Percentiles rank a stretch among this genome's conserved stretches.
These are phyloP conservation scores for Wallacemonas sp. DNA, from an alignment of 208 protist species.

Conservation along the genomic window DNA sequence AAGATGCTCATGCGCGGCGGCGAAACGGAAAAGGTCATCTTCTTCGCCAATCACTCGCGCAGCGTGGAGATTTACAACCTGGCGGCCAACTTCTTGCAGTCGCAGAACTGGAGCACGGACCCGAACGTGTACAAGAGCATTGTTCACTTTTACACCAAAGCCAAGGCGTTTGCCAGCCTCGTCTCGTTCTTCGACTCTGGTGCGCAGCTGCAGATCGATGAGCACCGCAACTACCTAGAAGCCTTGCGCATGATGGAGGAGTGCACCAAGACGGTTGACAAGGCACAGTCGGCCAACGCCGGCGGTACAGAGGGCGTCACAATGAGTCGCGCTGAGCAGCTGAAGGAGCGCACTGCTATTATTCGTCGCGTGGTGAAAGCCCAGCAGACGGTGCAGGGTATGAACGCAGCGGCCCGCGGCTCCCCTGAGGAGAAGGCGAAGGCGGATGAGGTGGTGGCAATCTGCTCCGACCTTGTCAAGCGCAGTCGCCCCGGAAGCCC, in stretches of 20 bases:
- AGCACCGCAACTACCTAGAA: constrained; percentile 95
- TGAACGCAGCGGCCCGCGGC: constrained; percentile 24
- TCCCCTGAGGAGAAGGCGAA: constrained; percentile 52
- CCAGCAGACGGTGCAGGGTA: constrained; percentile 46
- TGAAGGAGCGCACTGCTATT: constrained; percentile 54
- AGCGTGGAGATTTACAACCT: constrained; percentile 95
- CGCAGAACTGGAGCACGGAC: constrained; percentile 91
- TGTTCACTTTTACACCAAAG: constrained; percentile 96
- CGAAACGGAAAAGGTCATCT: constrained; percentile 96
- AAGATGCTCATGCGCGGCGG: constrained; percentile 96
- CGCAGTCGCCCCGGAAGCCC: constrained; percentile 61
- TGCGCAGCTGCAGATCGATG: constrained; percentile 95
- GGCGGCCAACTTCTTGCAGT: constrained; percentile 96
- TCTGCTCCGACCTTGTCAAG: constrained; percentile 88
- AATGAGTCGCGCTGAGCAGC: constrained; percentile 32
- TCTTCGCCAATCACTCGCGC: constrained; percentile 95
- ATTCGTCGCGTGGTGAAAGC: constrained; percentile 60
- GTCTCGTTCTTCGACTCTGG: constrained; percentile 92
- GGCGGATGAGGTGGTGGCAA: constrained; percentile 62
- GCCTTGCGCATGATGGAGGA: constrained; percentile 88
- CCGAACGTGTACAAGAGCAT: constrained; percentile 95
- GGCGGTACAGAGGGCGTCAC: constrained; percentile 23
- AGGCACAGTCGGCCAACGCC: constrained; percentile 17
- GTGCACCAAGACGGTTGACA: constrained; percentile 60
- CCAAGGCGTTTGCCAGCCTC: constrained; percentile 91